A percentile compares a stretch with the other conserved stretches of the same genome.
Evolutionary conservation across 176 grass and related monocot genomes (phyloP).

Genomic region (Pontederia crassipes): DNA sequence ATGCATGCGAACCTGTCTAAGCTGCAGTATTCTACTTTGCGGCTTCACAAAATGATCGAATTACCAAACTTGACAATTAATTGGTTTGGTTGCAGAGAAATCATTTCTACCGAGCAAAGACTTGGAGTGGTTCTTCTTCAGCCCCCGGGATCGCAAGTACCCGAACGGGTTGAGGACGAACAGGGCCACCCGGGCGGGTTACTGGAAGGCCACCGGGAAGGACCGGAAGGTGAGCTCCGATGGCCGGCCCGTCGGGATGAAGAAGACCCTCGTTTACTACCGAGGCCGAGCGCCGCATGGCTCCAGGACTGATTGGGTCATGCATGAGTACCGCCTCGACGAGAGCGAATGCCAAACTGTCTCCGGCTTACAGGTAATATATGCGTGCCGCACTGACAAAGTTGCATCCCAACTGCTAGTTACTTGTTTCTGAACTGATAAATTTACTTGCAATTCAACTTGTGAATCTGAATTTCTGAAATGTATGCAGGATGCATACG

Average conservation of each 20-base stretch:
- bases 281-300: conserved; percentile 88
- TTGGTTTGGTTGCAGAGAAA: conserved; percentile 50
- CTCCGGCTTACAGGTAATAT: conserved; percentile 56
- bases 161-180: conserved; percentile 95
- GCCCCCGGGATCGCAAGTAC: conserved; percentile 94
- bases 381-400: no score
- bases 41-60: no score
- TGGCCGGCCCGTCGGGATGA: conserved; percentile 56
- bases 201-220: conserved; percentile 99
- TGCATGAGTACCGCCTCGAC: conserved; percentile 97
- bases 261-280: conserved; percentile 98
- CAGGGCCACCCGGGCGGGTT: conserved; percentile 80
- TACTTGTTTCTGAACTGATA: no score
- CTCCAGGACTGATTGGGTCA: conserved; percentile 90
- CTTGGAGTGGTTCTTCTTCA: conserved; percentile 99
- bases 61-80: neutral
- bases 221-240: conserved; percentile 83
- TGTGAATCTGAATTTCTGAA: neutral
- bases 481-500: conserved; percentile 66
- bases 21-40: no score
- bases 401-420: no score
- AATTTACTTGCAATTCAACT: neutral
- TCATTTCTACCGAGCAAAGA: conserved; percentile 97
- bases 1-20: no score
- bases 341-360: conserved; percentile 78